These are phyloP conservation scores for Aspergillus ellipticus DNA, from an alignment of 495 filamentous ascomycete species.

Conservation along the genomic window DNA sequence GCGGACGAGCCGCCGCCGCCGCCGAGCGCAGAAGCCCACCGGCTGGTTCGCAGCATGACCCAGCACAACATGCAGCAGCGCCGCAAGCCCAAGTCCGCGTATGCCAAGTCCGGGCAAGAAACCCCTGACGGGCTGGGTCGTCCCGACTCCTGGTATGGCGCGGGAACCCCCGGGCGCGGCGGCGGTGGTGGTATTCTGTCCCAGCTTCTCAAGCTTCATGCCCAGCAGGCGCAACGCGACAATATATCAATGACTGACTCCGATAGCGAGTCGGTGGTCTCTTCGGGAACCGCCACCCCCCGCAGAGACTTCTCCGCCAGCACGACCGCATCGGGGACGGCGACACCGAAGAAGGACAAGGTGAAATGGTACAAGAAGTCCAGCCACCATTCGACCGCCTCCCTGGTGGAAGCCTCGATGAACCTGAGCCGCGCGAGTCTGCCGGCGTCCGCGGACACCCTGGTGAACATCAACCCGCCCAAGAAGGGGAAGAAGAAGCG, in stretches of 20 bases:
- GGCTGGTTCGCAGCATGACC: conserved; percentile 41
- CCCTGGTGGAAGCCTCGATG: conserved; percentile 45
- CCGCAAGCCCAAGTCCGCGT: conserved; percentile 32
- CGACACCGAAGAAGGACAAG: conserved; percentile 54
- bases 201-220: conserved; percentile 39
- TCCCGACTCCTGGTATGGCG: conserved; percentile 30
- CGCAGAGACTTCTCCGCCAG: conserved; percentile 35
- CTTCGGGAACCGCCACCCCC: conserved; percentile 36
- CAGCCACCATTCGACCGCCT: conserved; percentile 39
- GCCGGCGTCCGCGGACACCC: conserved; percentile 27
- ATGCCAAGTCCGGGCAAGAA: conserved; percentile 36
- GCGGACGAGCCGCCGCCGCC: conserved; percentile 23
- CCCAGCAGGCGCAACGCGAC: conserved; percentile 22
- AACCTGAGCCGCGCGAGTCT: conserved; percentile 40
- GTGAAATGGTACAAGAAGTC: conserved; percentile 66
- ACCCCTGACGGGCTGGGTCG: conserved; percentile 35
- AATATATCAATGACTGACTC: conserved; percentile 36
- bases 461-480: conserved; percentile 28
- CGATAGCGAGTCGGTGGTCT: conserved; percentile 35
- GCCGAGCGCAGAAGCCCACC: conserved; percentile 40
- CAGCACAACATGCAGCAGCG: conserved; percentile 22
- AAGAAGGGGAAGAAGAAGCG: conserved; percentile 30
- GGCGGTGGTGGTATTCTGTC: conserved; percentile 39
- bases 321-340: conserved; percentile 40
- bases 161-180: conserved; percentile 9